Evolutionary conservation across 768 basidiomycete genomes (phyloP).

Genomic region (Lentinus tigrinus): DNA sequence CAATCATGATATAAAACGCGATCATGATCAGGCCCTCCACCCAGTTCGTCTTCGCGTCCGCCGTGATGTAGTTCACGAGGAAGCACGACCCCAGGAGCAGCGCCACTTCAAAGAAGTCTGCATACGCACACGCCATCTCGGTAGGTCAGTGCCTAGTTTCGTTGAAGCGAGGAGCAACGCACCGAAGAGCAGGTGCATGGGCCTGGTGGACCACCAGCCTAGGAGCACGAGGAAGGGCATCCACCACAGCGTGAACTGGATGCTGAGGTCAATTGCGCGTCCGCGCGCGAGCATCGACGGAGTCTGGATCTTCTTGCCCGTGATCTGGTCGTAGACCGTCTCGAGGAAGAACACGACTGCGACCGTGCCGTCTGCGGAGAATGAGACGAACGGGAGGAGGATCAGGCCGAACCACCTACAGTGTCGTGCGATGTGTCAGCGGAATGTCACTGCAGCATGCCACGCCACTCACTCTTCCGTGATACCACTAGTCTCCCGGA

Average conservation of each 20-base stretch:
- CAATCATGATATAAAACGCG: constrained; percentile 68
- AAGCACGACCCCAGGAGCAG: constrained; percentile 66
- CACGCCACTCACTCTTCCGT: constrained; percentile 46
- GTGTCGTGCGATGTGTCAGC: neutral
- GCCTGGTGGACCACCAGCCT: constrained; percentile 64
- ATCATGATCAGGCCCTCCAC: constrained; percentile 65
- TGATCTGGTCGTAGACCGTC: constrained; percentile 39
- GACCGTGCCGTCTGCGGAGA: constrained; percentile 67
- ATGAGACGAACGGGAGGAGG: constrained; percentile 70
- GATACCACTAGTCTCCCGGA: constrained; percentile 44
- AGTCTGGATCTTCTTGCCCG: constrained; percentile 37
- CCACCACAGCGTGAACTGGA: constrained; percentile 80
- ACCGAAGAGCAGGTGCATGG: constrained; percentile 71
- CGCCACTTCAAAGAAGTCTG: constrained; percentile 70
- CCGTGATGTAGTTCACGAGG: constrained; percentile 78
- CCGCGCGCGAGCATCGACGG: constrained; percentile 64
- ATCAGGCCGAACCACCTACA: constrained; percentile 72
- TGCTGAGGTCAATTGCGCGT: constrained; percentile 72
- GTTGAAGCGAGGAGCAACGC: constrained; percentile 14
- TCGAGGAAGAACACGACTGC: constrained; percentile 58
- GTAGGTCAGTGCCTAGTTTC: too few species aligned
- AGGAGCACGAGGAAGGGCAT: constrained; percentile 70
- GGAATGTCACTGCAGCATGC: neutral
- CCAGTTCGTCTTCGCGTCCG: constrained; percentile 80
- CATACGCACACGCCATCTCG: too few species aligned